Conservation (phyloP, 2,329 filamentous ascomycete genomes). For the Verticillium nonalfalfae region DNA sequence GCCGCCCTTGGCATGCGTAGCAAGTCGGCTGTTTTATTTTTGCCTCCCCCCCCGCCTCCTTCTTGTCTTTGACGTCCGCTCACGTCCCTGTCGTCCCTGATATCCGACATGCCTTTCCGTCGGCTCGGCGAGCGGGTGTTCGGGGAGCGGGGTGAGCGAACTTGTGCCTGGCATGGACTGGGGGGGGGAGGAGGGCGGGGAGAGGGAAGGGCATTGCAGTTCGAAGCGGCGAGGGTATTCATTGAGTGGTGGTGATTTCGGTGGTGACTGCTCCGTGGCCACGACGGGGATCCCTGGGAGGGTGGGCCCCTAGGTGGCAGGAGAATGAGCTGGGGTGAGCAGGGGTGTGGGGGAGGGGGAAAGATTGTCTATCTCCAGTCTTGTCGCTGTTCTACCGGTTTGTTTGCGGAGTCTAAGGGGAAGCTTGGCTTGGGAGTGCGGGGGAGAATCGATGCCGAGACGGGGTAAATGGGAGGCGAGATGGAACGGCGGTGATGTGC, state of each 20-base stretch:
- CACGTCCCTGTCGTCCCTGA: background rate
- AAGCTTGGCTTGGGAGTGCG: background rate
- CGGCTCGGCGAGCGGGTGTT: background rate
- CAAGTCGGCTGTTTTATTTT: too few species aligned
- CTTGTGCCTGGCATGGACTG: background rate
- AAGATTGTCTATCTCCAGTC: background rate
- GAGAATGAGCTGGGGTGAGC: background rate
- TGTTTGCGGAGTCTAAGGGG: background rate
- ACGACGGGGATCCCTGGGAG: background rate
- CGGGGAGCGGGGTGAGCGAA: background rate
- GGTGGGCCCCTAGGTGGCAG: background rate
- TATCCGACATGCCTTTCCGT: background rate
- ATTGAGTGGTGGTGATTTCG: conserved; percentile 1
- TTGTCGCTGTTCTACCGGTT: background rate
- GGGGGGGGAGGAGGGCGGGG: background rate
- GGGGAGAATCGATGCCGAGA: background rate
- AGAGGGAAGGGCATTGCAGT: too few species aligned
- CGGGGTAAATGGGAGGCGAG: conserved; percentile 1
- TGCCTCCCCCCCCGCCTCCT: too few species aligned
- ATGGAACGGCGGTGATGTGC: background rate
- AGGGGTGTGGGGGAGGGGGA: background rate
- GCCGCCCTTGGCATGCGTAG: too few species aligned
- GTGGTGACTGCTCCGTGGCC: conserved; percentile 4
- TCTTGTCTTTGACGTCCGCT: too few species aligned
- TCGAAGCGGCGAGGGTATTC: too few species aligned